Conservation (phyloP, 2,329 filamentous ascomycete genomes). For the Xylaria hypoxylon region DNA sequence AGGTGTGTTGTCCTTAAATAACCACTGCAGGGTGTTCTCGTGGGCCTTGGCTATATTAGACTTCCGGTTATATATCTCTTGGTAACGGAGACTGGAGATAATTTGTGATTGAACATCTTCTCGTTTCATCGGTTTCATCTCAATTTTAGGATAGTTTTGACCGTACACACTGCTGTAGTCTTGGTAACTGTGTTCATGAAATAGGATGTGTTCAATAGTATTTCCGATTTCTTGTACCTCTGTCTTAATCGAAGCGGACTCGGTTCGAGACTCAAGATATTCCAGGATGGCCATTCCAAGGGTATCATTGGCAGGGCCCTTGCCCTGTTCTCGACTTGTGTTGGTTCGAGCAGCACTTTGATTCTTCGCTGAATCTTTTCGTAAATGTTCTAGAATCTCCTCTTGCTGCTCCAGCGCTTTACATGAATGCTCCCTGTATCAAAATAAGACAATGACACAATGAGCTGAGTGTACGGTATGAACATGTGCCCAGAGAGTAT, state of each 20-base stretch:
- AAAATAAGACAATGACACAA: not conserved
- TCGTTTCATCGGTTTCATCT: not conserved
- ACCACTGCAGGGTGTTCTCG: not conserved
- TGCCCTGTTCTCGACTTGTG: not conserved
- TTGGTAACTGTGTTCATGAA: not conserved
- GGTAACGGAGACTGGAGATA: slow-evolving; percentile 4
- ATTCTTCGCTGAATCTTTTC: not conserved
- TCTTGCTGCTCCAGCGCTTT: not conserved
- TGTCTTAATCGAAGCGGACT: not conserved
- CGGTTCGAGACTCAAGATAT: slow-evolving; percentile 1
- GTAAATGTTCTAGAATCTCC: not conserved
- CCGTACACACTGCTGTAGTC: not conserved
- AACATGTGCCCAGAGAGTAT: not conserved
- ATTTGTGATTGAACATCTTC: not conserved
- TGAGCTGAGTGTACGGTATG: not conserved
- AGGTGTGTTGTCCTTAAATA: not conserved
- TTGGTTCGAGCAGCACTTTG: not conserved
- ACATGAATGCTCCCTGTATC: not conserved
- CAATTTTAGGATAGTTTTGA: not conserved
- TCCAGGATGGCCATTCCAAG: not conserved
- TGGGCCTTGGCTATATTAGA: slow-evolving; percentile 1
- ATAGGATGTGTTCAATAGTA: not conserved
- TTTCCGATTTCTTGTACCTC: not conserved
- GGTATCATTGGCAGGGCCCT: not conserved
- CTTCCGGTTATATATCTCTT: not conserved